These are phyloP conservation scores for Nothopassalora personata DNA, from an alignment of 2,329 filamentous ascomycete species.

Conservation along the genomic window DNA sequence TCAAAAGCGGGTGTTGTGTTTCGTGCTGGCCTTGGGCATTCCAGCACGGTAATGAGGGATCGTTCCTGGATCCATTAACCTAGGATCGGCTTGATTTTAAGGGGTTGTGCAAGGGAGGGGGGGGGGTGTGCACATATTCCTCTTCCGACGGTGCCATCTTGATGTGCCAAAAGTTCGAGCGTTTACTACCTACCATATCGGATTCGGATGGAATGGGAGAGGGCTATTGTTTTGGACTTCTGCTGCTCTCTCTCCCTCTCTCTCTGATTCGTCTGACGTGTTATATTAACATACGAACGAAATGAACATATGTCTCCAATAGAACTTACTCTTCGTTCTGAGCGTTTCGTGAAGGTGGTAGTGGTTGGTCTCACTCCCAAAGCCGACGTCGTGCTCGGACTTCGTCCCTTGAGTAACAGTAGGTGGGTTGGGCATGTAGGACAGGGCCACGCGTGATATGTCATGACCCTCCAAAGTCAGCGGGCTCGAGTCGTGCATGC, in stretches of 20 bases:
- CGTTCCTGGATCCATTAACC: neutral
- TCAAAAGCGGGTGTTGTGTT: neutral
- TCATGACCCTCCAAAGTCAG: neutral
- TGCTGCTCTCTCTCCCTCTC: neutral
- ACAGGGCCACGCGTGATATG: neutral
- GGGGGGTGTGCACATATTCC: neutral
- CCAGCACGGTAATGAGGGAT: neutral
- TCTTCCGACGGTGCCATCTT: neutral
- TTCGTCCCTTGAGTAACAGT: neutral
- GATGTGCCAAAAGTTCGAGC: neutral
- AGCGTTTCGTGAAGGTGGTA: neutral
- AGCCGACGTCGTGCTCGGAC: neutral
- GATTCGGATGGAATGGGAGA: neutral
- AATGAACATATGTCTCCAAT: neutral
- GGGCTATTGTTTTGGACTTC: neutral
- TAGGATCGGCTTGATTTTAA: neutral
- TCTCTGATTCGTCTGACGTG: neutral
- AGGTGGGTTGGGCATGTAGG: neutral
- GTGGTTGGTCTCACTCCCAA: neutral
- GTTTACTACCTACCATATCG: neutral
- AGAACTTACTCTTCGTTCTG: neutral
- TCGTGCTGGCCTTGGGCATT: neutral
- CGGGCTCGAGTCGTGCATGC: neutral
- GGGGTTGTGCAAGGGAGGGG: neutral
- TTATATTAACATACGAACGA: neutral